Evolutionary conservation across 305 asterid species (phyloP).

Genomic region (Caryopteris hybrid): DNA sequence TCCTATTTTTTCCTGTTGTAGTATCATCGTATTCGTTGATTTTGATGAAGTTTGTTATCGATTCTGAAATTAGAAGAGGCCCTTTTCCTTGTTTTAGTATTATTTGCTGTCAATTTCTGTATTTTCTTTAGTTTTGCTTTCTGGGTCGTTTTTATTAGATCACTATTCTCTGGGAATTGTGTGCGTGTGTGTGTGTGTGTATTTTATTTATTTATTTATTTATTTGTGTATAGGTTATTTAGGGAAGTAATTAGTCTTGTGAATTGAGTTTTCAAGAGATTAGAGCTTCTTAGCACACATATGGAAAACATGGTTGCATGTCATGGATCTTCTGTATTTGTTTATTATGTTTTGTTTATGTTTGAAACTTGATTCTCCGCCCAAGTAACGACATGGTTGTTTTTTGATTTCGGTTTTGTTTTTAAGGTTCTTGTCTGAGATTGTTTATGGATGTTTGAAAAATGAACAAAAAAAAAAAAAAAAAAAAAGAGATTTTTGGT

Average conservation of each 20-base stretch:
- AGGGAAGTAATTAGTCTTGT: background rate
- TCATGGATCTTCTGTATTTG: background rate
- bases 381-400: background rate
- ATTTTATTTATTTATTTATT: too few species aligned
- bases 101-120: background rate
- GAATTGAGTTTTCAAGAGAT: background rate
- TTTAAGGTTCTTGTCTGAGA: background rate
- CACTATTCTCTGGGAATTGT: background rate
- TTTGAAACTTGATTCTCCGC: background rate
- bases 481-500: background rate
- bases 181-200: too few species aligned
- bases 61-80: background rate
- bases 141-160: background rate
- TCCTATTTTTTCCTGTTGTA: background rate
- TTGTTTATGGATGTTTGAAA: background rate
- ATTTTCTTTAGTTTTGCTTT: background rate
- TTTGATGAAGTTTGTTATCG: background rate
- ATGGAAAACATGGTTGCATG: background rate
- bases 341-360: background rate
- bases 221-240: too few species aligned
- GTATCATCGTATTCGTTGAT: background rate
- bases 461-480: too few species aligned
- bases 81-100: conserved; percentile 1
- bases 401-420: background rate
- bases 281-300: background rate